A percentile compares a stretch with the other conserved stretches of the same genome.
Evolutionary conservation across 1,284 basidiomycete genomes (phyloP).

Genomic region (Cerioporus squamosus): DNA sequence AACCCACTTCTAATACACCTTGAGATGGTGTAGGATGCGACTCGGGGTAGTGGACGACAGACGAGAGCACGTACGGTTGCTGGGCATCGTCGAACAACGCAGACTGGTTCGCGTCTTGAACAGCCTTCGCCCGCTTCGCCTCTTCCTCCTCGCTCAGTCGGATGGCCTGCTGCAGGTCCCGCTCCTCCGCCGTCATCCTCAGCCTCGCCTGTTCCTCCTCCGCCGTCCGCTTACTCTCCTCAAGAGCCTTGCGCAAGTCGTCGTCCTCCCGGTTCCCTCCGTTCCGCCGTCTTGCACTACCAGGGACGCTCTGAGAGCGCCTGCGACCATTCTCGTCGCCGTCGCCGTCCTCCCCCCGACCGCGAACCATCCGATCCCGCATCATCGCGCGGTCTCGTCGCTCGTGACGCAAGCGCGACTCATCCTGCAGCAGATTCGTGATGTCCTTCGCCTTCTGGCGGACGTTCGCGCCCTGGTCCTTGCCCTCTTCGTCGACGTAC

Average conservation of each 20-base stretch:
- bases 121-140: constrained; percentile 64
- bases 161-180: constrained; percentile 81
- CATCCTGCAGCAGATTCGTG: constrained; percentile 93
- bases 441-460: constrained; percentile 99
- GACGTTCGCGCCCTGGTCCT: constrained; percentile 98
- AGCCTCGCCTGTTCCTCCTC: constrained; percentile 74
- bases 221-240: constrained; percentile 81
- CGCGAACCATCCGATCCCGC: constrained; percentile 91
- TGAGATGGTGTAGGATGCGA: constrained; percentile 2
- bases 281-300: constrained; percentile 26
- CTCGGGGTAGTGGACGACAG: neutral
- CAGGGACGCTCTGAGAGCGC: constrained; percentile 45
- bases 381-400: constrained; percentile 86
- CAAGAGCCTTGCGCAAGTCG: constrained; percentile 82
- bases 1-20: no score
- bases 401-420: constrained; percentile 85
- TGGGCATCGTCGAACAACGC: constrained; percentile 87
- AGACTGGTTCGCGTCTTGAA: constrained; percentile 77
- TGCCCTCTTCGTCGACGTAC: constrained; percentile 93
- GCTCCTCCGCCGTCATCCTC: constrained; percentile 65
- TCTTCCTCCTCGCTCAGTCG: constrained; percentile 90
- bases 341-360: constrained; percentile 49
- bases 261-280: constrained; percentile 69
- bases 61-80: constrained; percentile 57
- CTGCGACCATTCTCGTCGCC: constrained; percentile 53